Evolutionary conservation across 768 basidiomycete genomes (phyloP).

Genomic region (Leccinum aurantiacum): DNA sequence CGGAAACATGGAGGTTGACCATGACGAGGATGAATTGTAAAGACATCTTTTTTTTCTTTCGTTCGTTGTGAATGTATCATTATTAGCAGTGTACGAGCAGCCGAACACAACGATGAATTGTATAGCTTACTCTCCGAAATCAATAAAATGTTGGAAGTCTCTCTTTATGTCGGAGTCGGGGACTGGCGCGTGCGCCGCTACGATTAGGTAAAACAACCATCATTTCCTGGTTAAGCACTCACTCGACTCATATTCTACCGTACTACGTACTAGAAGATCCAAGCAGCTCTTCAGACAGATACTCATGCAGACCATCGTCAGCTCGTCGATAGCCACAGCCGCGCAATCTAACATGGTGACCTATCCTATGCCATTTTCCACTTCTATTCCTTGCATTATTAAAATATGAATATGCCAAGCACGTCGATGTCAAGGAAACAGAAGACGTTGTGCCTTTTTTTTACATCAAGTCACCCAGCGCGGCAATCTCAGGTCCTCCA

Average conservation of each 20-base stretch:
- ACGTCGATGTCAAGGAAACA: not conserved
- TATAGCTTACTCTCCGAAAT: too few relatives aligned
- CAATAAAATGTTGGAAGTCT: too few relatives aligned
- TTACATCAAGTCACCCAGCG: slow-evolving; percentile 75
- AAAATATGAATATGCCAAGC: slow-evolving; percentile 4
- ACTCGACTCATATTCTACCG: not conserved
- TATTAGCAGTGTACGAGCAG: too few relatives aligned
- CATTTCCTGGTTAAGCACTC: not conserved
- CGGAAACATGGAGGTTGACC: too few relatives aligned
- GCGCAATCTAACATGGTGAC: not conserved
- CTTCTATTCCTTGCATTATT: slow-evolving; percentile 2
- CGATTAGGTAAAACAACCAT: too few relatives aligned
- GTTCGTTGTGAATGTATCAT: too few relatives aligned
- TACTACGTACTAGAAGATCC: not conserved
- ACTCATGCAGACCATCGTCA: not conserved
- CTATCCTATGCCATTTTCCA: slow-evolving; percentile 5
- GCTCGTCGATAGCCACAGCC: not conserved
- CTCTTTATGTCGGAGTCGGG: too few relatives aligned
- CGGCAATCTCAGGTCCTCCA: slow-evolving; percentile 80
- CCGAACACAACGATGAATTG: too few relatives aligned
- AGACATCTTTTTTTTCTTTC: too few relatives aligned
- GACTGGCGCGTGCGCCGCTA: too few relatives aligned
- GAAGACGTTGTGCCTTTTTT: slow-evolving; percentile 4
- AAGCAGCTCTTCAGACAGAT: not conserved
- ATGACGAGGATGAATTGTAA: too few relatives aligned